A percentile compares a stretch with the other conserved stretches of the same genome.
These are phyloP conservation scores for Colletotrichum chlorophyti DNA, from an alignment of 2,329 filamentous ascomycete genomes.

Conservation along the genomic window DNA sequence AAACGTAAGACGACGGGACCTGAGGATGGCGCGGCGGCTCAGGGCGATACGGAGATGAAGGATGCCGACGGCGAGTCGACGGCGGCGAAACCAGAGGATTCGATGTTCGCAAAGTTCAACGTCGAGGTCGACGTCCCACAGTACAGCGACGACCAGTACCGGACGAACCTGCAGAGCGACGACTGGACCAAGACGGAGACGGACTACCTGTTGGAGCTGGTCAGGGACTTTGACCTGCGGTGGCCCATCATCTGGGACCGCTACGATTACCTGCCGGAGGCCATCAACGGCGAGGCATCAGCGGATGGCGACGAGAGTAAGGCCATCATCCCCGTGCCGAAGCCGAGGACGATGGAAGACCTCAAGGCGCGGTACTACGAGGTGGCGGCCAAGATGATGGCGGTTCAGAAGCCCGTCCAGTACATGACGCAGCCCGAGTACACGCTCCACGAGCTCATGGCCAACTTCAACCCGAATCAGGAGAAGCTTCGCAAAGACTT, in stretches of 20 bases:
- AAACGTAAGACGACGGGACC: conserved; percentile 64
- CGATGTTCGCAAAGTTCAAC: conserved; percentile 85
- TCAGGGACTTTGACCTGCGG: conserved; percentile 80
- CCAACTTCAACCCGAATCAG: conserved; percentile 81
- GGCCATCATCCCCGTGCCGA: conserved; percentile 60
- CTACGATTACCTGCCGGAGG: conserved; percentile 74
- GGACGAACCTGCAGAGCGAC: conserved; percentile 71
- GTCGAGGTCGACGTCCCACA: conserved; percentile 78
- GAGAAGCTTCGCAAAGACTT: conserved; percentile 86
- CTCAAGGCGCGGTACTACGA: conserved; percentile 91
- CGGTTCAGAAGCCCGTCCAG: conserved; percentile 77
- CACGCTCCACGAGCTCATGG: conserved; percentile 81
- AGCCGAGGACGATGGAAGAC: conserved; percentile 80
- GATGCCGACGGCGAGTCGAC: conserved; percentile 43
- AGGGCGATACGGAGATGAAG: conserved; percentile 37
- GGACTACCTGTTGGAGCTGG: conserved; percentile 82
- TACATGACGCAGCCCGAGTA: conserved; percentile 91
- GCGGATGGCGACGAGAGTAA: conserved; percentile 55
- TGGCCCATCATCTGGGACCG: conserved; percentile 94
- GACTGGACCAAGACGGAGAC: conserved; percentile 95
- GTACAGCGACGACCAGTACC: conserved; percentile 90
- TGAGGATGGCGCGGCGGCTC: conserved; percentile 36
- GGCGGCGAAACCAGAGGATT: conserved; percentile 55
- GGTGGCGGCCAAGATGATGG: conserved; percentile 83
- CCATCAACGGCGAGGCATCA: conserved; percentile 52